Evolutionary conservation across 768 basidiomycete genomes (phyloP).

Genomic region (Phallus indusiatus): DNA sequence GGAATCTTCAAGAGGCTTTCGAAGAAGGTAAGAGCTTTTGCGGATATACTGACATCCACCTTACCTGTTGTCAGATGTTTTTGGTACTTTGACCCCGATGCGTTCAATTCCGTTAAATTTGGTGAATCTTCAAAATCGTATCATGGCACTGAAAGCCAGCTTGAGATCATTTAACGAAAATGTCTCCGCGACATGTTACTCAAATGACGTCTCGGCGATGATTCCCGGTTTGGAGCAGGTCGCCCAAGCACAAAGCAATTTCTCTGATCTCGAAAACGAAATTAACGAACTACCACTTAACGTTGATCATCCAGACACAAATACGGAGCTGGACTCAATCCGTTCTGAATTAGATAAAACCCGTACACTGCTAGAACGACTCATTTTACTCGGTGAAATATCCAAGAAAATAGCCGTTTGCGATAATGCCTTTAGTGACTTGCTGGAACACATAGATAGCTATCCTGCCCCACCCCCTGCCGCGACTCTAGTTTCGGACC

Average conservation of each 20-base stretch:
- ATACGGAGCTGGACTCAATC: conserved; percentile 56
- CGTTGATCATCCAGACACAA: conserved; percentile 28
- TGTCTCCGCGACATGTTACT: not conserved
- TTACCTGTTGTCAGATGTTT: conserved; percentile 1
- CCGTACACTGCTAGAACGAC: conserved; percentile 35
- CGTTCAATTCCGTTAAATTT: not conserved
- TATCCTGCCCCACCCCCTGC: conserved; percentile 51
- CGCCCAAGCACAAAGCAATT: conserved; percentile 35
- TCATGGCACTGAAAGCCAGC: conserved; percentile 1
- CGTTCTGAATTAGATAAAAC: conserved; percentile 48
- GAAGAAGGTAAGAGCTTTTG: not conserved
- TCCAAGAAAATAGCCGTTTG: conserved; percentile 40
- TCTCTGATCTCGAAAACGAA: conserved; percentile 37
- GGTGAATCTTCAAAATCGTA: not conserved
- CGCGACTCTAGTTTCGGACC: conserved; percentile 41
- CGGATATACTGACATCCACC: not conserved
- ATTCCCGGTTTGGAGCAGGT: conserved; percentile 46
- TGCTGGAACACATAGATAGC: conserved; percentile 80
- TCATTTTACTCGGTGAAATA: conserved; percentile 50
- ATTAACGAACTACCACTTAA: conserved; percentile 37
- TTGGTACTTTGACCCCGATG: not conserved
- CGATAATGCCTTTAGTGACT: conserved; percentile 72
- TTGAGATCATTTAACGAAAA: not conserved
- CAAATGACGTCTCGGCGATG: conserved; percentile 1
- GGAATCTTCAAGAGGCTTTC: not conserved